Evolutionary conservation across 139 green algal genomes (phyloP), one percentile per base, ranked within the genome.

Genomic region (Edaphochlamys debaryana): DNA sequence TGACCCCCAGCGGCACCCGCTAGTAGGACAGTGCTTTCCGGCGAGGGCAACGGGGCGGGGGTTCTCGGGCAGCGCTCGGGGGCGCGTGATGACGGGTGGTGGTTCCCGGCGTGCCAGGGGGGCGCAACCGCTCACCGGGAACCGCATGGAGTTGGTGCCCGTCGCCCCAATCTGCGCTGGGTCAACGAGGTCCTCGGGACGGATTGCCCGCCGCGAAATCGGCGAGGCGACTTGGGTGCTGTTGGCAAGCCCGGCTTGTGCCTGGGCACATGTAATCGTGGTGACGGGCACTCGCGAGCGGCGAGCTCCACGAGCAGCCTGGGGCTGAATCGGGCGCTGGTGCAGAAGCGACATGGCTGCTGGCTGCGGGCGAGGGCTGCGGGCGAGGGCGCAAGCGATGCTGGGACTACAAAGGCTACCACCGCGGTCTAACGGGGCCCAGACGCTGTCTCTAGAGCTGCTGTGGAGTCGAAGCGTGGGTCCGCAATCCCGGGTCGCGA

Each of bases 101-200:
- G n/a, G n/a, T n/a, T n/a, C n/a, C n/a, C n/a, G n/a, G n/a, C n/a
- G n/a, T n/a, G n/a, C n/a, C n/a, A n/a, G n/a, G n/a, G n/a, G n/a
- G n/a, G n/a, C n/a, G n/a, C n/a, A n/a, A n/a, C n/a, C 30, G 0
- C 71, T 23, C 34, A 81, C 83, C 79, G 56, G 23, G 37, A 87
- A 79, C n/a, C 38, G 36, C 29, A 45, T 37, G 17, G 40, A 73
- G 69, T 42, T 60, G 1, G 69, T n/a, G 7, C 88, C 68, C 4
- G 48, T 67, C 25, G 81, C 66, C 5, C 79, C 82, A 72, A 85
- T 85, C 15, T 85, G 67, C 34, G 69, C 77, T 40, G 77, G 77
- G 52, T 88, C 69, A 32, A 60, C 50, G 29, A 85, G 30, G 6
- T 81, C 75, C 15, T 81, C 75, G 15, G 52, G 68, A 4, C 37